A percentile compares a stretch with the other conserved stretches of the same genome.
Evolutionary conservation across 495 filamentous ascomycete genomes (phyloP).

Genomic region (Chaetomium cochliodes): DNA sequence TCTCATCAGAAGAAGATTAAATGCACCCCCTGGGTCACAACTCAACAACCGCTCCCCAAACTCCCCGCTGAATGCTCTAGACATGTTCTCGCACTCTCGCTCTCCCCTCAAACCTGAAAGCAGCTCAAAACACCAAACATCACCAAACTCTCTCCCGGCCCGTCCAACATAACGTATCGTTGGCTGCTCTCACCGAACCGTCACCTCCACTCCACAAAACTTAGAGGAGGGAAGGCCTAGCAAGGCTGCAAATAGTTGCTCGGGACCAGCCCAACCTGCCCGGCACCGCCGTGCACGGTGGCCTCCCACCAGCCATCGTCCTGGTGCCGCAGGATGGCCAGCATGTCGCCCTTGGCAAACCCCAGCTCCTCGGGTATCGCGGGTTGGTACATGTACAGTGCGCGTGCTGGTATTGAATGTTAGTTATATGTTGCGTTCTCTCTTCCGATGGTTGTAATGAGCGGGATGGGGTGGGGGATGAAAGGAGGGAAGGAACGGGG

Average conservation of each 20-base stretch:
- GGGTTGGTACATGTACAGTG: constrained; percentile 89
- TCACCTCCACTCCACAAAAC: no score
- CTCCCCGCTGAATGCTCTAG: constrained; percentile 15
- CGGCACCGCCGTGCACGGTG: constrained; percentile 74
- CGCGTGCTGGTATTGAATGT: constrained; percentile 61
- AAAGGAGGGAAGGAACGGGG: no score
- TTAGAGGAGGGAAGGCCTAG: not conserved
- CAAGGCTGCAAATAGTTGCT: constrained; percentile 90
- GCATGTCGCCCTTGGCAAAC: constrained; percentile 87
- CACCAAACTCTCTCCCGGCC: no score
- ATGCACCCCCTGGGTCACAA: constrained; percentile 6
- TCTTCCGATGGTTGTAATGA: no score
- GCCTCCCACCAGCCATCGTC: constrained; percentile 99
- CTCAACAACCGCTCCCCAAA: not conserved
- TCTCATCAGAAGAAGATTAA: constrained; percentile 13
- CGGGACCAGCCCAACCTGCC: constrained; percentile 80
- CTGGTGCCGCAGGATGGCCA: constrained; percentile 86
- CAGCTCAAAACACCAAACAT: not conserved
- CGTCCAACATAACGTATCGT: not conserved
- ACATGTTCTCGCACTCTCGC: not conserved
- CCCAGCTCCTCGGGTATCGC: constrained; percentile 93
- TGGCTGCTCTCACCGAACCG: not conserved
- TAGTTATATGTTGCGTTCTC: no score
- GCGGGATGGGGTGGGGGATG: no score
- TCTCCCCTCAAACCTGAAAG: not conserved